Conservation (phyloP, 2,329 filamentous ascomycete species). For the Arthroderma sp. region DNA sequence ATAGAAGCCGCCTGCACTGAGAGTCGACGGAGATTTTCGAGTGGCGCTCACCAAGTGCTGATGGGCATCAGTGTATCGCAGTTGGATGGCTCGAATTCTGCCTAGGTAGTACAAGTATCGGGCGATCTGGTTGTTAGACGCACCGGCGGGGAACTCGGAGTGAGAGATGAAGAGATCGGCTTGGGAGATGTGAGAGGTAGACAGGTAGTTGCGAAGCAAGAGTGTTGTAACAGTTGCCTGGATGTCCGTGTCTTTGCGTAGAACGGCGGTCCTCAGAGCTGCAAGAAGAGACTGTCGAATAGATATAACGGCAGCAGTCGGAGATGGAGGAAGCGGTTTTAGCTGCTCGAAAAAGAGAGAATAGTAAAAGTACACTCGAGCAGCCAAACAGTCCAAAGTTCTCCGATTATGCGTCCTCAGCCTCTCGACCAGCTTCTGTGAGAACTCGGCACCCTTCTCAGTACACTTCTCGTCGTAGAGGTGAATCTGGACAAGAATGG, state of each 20-base stretch:
- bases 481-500: constrained; percentile 75
- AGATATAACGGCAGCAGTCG: constrained; percentile 72
- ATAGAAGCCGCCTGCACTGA: constrained; percentile 83
- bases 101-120: constrained; percentile 96
- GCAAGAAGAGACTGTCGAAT: constrained; percentile 78
- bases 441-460: constrained; percentile 72
- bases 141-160: constrained; percentile 85
- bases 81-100: constrained; percentile 88
- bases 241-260: constrained; percentile 94
- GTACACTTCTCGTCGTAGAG: constrained; percentile 76
- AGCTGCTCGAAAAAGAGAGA: constrained; percentile 90
- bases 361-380: constrained; percentile 97
- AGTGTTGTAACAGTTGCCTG: constrained; percentile 92
- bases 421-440: constrained; percentile 66
- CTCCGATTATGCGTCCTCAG: constrained; percentile 84
- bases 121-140: constrained; percentile 95
- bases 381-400: constrained; percentile 83
- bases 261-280: constrained; percentile 83
- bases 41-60: constrained; percentile 87
- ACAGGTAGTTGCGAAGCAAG: constrained; percentile 87
- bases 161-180: constrained; percentile 92
- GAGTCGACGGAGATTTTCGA: constrained; percentile 83
- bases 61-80: constrained; percentile 93
- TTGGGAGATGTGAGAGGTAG: constrained; percentile 91
- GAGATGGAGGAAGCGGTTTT: constrained; percentile 73